phyloP scores from a whole-genome alignment of 1,139 yeast species.

The Protomyces inouyei region DNA sequence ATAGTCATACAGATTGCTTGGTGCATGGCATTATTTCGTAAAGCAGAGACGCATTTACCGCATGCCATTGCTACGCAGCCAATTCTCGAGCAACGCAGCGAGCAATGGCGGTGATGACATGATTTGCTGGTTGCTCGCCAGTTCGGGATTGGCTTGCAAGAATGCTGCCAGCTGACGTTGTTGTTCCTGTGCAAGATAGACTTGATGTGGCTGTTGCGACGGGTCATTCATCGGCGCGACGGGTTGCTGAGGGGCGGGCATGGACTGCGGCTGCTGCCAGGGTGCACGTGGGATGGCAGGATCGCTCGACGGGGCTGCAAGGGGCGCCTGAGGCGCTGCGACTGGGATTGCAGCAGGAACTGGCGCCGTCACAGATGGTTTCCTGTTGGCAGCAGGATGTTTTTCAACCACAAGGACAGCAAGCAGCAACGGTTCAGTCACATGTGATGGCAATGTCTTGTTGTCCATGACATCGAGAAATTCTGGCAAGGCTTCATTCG shows the following conservation, averaged over 20 bases:
- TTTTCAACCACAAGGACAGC: conserved; percentile 47
- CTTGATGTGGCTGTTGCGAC: background rate
- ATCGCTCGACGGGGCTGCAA: background rate
- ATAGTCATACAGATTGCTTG: background rate
- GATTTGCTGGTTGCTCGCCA: conserved; percentile 13
- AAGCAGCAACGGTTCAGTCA: conserved; percentile 43
- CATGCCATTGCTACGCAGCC: conserved; percentile 15
- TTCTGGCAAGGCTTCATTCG: conserved; percentile 37
- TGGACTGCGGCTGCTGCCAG: background rate
- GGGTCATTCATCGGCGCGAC: background rate
- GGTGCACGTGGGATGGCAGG: conserved; percentile 1
- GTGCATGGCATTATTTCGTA: no score
- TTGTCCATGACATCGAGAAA: conserved; percentile 31
- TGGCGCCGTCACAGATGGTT: background rate
- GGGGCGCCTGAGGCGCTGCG: background rate
- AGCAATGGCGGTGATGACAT: conserved; percentile 21
- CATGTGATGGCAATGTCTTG: conserved; percentile 26
- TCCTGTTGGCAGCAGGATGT: conserved; percentile 33
- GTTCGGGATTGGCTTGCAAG: conserved; percentile 17
- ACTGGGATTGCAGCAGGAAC: background rate
- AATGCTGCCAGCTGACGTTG: conserved; percentile 15
- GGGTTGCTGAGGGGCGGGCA: background rate
- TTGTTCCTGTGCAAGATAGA: conserved; percentile 7
- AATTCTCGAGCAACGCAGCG: conserved; percentile 13
- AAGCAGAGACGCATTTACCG: background rate